These are phyloP conservation scores for Cymodocea nodosa DNA, from an alignment of 116 monocot species.

Conservation along the genomic window DNA sequence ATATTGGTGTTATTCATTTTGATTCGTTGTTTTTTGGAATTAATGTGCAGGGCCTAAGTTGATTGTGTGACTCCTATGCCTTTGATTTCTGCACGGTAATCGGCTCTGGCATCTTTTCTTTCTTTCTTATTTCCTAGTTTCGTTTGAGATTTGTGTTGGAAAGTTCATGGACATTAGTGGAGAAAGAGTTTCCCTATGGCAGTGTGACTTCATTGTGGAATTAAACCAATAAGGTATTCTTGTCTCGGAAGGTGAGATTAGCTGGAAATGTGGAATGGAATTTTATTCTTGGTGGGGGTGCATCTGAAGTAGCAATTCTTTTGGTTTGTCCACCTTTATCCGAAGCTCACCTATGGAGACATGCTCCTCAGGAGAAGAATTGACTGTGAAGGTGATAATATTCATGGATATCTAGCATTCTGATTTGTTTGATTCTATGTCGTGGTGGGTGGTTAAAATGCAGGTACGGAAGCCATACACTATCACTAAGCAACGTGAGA, in stretches of 20 bases:
- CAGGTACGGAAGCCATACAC: constrained; percentile 65
- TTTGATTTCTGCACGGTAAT: too few relatives aligned
- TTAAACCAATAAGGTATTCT: constrained; percentile 13
- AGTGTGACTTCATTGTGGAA: background rate
- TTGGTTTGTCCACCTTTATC: too few relatives aligned
- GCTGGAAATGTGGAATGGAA: constrained; percentile 32
- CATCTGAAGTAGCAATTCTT: constrained; percentile 17
- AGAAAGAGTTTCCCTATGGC: background rate
- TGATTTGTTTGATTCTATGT: background rate
- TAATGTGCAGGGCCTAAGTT: too few relatives aligned
- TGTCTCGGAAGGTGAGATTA: constrained; percentile 19
- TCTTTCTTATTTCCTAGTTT: too few relatives aligned
- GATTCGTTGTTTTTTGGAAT: too few relatives aligned
- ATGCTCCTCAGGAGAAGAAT: constrained; percentile 39
- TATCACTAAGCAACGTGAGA: constrained; percentile 63
- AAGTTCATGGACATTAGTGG: background rate
- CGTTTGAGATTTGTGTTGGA: background rate
- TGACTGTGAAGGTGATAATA: constrained; percentile 30
- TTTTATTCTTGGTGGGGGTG: constrained; percentile 18
- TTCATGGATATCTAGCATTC: background rate
- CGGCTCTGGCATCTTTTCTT: too few relatives aligned
- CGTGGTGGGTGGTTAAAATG: constrained; percentile 5
- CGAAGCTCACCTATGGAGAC: constrained; percentile 17
- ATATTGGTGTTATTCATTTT: too few relatives aligned
- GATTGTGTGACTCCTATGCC: too few relatives aligned